Conservation (phyloP, 352 stramenopile species). For the Thraustochytrium striatum region DNA sequence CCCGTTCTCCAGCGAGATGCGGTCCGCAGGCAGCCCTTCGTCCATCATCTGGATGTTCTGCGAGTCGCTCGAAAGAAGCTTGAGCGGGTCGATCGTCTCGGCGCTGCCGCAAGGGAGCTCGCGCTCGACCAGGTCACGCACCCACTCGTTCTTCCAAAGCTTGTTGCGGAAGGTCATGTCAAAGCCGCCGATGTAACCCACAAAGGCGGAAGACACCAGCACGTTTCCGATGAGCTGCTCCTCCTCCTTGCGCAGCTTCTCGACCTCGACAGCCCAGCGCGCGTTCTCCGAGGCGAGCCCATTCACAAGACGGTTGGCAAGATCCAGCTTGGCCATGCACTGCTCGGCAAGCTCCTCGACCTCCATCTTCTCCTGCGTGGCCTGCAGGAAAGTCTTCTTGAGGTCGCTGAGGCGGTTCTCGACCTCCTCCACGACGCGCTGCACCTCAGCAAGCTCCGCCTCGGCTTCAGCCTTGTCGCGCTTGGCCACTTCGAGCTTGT, state of each 20-base stretch:
- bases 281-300: slow-evolving; percentile 92
- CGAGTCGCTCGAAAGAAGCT: slow-evolving; percentile 89
- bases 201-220: slow-evolving; percentile 90
- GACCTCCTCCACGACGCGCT: slow-evolving; percentile 85
- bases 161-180: slow-evolving; percentile 79
- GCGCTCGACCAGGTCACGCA: slow-evolving; percentile 77
- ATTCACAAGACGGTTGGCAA: slow-evolving; percentile 90
- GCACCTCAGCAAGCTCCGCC: slow-evolving; percentile 79
- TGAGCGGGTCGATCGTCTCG: slow-evolving; percentile 86
- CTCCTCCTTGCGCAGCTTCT: slow-evolving; percentile 83
- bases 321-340: slow-evolving; percentile 81
- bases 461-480: slow-evolving; percentile 80
- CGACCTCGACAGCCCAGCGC: slow-evolving; percentile 92
- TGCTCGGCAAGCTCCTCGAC: slow-evolving; percentile 77
- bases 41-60: slow-evolving; percentile 84
- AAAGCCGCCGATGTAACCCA: slow-evolving; percentile 95
- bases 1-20: slow-evolving; percentile 95
- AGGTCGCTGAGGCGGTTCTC: slow-evolving; percentile 82
- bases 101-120: slow-evolving; percentile 80
- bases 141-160: slow-evolving; percentile 77
- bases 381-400: slow-evolving; percentile 85
- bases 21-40: slow-evolving; percentile 90
- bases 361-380: slow-evolving; percentile 90
- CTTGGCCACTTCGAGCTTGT: slow-evolving; percentile 86
- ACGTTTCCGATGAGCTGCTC: slow-evolving; percentile 92